Conservation (phyloP, 805 yeast species). For the Sugiyamaella americana region DNA sequence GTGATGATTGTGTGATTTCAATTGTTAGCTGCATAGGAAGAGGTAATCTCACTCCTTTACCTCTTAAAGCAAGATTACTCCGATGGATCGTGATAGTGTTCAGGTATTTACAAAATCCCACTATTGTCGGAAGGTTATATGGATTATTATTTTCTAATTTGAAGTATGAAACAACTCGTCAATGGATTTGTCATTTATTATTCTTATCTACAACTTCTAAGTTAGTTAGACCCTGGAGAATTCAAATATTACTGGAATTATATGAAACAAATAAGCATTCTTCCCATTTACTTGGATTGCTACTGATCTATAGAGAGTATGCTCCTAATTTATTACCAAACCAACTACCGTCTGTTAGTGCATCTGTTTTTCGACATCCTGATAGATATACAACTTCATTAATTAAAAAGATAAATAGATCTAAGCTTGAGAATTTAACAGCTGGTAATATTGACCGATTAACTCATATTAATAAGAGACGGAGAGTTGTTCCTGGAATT, state of each 20-base stretch:
- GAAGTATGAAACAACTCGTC: conserved; percentile 16
- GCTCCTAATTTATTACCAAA: conserved; percentile 25
- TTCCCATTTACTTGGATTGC: conserved; percentile 22
- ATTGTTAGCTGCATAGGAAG: conserved; percentile 25
- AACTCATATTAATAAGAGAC: neutral
- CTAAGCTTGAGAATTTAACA: neutral
- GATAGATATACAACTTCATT: conserved; percentile 11
- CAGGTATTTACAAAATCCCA: conserved; percentile 17
- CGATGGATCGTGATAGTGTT: conserved; percentile 19
- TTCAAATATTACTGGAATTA: conserved; percentile 18
- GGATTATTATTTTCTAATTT: conserved; percentile 20
- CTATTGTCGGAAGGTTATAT: conserved; percentile 12
- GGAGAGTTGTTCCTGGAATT: neutral
- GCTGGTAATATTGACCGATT: neutral
- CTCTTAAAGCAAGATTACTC: conserved; percentile 17
- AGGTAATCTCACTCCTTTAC: neutral
- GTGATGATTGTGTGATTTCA: conserved; percentile 23
- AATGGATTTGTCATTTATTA: conserved; percentile 21
- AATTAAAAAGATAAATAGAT: neutral
- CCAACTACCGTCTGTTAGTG: conserved; percentile 24
- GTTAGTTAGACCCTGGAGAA: conserved; percentile 22
- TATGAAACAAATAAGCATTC: conserved; percentile 21
- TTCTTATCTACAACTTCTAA: conserved; percentile 13
- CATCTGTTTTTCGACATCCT: conserved; percentile 29
- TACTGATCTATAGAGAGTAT: conserved; percentile 22